Percentiles rank a stretch among this genome's conserved stretches.
Conservation (phyloP, 2,329 filamentous ascomycete genomes). For the Magnaporthiopsis incrustans region DNA sequence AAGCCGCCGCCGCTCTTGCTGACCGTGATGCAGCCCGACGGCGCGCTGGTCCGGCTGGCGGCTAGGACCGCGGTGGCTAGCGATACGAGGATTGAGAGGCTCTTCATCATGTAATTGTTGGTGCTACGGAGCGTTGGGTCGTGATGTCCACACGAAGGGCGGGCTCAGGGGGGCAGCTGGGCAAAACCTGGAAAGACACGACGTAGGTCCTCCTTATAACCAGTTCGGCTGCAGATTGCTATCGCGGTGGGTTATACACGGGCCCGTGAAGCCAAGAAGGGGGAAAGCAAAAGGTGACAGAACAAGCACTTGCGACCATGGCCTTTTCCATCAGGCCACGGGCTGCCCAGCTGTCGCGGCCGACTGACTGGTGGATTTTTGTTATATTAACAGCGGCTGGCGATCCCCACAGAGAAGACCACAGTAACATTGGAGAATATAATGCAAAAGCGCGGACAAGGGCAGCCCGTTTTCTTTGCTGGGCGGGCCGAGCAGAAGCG, state of each 20-base stretch:
- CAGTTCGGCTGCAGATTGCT: neutral
- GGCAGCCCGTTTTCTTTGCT: neutral
- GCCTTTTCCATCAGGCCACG: neutral
- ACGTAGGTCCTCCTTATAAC: no score
- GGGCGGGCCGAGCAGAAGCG: no score
- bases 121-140: neutral
- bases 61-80: conserved; percentile 5
- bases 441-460: neutral
- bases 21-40: conserved; percentile 5
- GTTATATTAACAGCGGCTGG: neutral
- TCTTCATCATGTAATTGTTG: neutral
- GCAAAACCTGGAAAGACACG: no score
- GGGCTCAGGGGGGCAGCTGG: no score
- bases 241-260: neutral
- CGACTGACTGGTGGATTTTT: neutral
- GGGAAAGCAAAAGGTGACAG: neutral
- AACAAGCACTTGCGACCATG: neutral
- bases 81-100: conserved; percentile 1
- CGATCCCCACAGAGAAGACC: neutral
- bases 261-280: neutral
- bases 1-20: neutral
- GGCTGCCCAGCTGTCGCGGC: no score
- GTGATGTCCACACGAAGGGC: no score
- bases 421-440: neutral
- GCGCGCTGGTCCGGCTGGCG: conserved; percentile 4